These are phyloP conservation scores for Anthostomella pinea DNA, from an alignment of 2,329 filamentous ascomycete species.

Conservation along the genomic window DNA sequence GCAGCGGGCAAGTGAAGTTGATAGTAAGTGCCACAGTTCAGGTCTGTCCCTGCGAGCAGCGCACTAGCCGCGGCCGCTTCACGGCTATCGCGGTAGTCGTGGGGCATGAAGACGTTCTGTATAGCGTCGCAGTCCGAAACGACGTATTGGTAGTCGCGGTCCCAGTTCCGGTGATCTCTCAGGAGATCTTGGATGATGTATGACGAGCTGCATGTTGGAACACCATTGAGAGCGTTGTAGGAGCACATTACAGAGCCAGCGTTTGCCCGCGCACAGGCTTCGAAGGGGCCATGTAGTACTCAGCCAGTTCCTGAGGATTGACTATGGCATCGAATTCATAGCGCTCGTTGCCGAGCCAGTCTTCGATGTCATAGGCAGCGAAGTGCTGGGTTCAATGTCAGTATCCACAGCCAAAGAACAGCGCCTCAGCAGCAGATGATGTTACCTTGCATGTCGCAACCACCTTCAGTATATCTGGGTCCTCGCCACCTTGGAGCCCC, in stretches of 20 bases:
- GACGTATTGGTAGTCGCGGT: constrained; percentile 58
- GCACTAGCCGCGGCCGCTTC: constrained; percentile 33
- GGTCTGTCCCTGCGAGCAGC: constrained; percentile 36
- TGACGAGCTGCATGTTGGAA: constrained; percentile 60
- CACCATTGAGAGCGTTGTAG: constrained; percentile 63
- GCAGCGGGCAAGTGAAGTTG: constrained; percentile 26
- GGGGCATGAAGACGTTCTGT: constrained; percentile 50
- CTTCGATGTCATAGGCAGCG: constrained; percentile 54
- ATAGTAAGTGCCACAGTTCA: constrained; percentile 30
- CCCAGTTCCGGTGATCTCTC: constrained; percentile 64
- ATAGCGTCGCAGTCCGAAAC: constrained; percentile 65
- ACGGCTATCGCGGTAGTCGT: constrained; percentile 32
- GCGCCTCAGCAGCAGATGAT: too few relatives aligned
- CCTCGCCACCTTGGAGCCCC: constrained; percentile 45
- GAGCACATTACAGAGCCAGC: constrained; percentile 59
- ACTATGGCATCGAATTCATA: constrained; percentile 56
- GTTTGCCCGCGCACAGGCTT: constrained; percentile 55
- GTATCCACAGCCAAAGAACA: not conserved
- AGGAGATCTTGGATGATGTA: constrained; percentile 64
- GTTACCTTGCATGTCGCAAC: constrained; percentile 53
- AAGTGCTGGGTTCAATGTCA: constrained; percentile 39
- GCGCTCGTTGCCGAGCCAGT: constrained; percentile 40
- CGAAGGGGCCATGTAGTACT: constrained; percentile 66
- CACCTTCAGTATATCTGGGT: constrained; percentile 33
- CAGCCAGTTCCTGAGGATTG: constrained; percentile 58